These are phyloP conservation scores for Leptographium wingfieldii DNA, from an alignment of 2,329 filamentous ascomycete species.

Conservation along the genomic window DNA sequence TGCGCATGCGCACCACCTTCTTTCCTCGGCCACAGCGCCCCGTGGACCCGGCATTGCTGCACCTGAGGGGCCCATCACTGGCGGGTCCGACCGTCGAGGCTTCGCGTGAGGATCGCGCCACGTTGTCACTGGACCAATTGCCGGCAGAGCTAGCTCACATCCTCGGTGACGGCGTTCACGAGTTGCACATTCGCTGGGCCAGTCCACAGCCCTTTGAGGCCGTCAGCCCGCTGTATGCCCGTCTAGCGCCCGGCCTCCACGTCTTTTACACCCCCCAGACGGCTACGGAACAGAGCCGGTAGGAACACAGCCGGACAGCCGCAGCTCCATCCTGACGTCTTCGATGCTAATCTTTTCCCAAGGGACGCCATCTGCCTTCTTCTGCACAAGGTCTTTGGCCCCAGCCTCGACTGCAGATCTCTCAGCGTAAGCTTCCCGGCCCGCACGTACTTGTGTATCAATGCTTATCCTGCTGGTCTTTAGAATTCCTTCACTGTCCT, in stretches of 20 bases:
- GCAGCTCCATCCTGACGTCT: background rate
- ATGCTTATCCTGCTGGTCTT: background rate
- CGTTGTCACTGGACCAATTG: slow-evolving; percentile 60
- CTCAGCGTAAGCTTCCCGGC: slow-evolving; percentile 24
- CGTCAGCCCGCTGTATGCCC: slow-evolving; percentile 59
- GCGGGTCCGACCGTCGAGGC: slow-evolving; percentile 44
- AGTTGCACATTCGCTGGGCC: slow-evolving; percentile 73
- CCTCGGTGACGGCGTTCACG: slow-evolving; percentile 46
- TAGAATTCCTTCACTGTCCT: slow-evolving; percentile 50
- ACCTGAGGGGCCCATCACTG: slow-evolving; percentile 43
- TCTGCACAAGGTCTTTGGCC: slow-evolving; percentile 44
- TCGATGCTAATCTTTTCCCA: background rate
- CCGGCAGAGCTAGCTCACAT: slow-evolving; percentile 51
- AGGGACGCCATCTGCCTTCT: slow-evolving; percentile 43
- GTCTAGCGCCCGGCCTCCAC: slow-evolving; percentile 70
- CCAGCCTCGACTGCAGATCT: slow-evolving; percentile 38
- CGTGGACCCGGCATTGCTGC: slow-evolving; percentile 51
- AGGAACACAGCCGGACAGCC: background rate
- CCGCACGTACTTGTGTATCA: background rate
- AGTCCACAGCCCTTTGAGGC: slow-evolving; percentile 42
- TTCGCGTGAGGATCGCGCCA: slow-evolving; percentile 68
- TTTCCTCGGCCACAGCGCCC: slow-evolving; percentile 51
- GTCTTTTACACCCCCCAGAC: slow-evolving; percentile 57
- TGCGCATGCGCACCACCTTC: slow-evolving; percentile 74
- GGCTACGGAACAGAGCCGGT: background rate